Percentiles rank a stretch among this genome's conserved stretches.
Evolutionary conservation across 2,329 filamentous ascomycete genomes (phyloP).

Genomic region (Elsinoe fawcettii): DNA sequence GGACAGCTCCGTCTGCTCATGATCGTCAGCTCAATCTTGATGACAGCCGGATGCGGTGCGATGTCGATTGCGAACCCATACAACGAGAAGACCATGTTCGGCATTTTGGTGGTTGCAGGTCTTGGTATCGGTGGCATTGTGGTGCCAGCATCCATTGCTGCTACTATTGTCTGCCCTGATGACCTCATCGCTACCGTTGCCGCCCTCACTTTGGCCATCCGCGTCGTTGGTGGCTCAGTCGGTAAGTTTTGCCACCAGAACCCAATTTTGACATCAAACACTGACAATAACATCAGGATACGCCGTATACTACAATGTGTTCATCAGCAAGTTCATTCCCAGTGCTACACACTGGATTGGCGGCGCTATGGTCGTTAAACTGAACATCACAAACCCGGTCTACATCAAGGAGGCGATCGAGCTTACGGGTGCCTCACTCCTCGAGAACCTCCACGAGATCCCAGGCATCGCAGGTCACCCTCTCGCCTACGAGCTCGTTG

Average conservation of each 20-base stretch:
- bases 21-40: slow-evolving; percentile 51
- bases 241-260: slow-evolving; percentile 24
- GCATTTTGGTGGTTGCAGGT: slow-evolving; percentile 52
- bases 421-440: slow-evolving; percentile 46
- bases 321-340: slow-evolving; percentile 40
- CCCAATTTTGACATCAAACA: not conserved
- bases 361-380: slow-evolving; percentile 40
- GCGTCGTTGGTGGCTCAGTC: slow-evolving; percentile 59
- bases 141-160: slow-evolving; percentile 59
- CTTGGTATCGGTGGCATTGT: slow-evolving; percentile 61
- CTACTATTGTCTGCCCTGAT: slow-evolving; percentile 58
- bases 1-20: slow-evolving; percentile 55
- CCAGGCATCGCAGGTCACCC: slow-evolving; percentile 48
- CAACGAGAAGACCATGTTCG: slow-evolving; percentile 42
- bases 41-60: slow-evolving; percentile 50
- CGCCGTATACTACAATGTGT: slow-evolving; percentile 46
- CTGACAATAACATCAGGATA: slow-evolving; percentile 19
- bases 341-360: slow-evolving; percentile 44
- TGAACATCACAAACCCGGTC: slow-evolving; percentile 42
- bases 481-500: slow-evolving; percentile 44
- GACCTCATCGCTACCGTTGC: slow-evolving; percentile 63
- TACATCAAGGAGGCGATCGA: slow-evolving; percentile 45
- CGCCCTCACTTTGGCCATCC: slow-evolving; percentile 60
- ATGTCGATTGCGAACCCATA: slow-evolving; percentile 26
- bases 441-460: slow-evolving; percentile 41